Percentiles rank a stretch among this genome's conserved stretches.
Evolutionary conservation across 371 early-diverging fungal genomes (phyloP).

Genomic region (Globomyces sp.): DNA sequence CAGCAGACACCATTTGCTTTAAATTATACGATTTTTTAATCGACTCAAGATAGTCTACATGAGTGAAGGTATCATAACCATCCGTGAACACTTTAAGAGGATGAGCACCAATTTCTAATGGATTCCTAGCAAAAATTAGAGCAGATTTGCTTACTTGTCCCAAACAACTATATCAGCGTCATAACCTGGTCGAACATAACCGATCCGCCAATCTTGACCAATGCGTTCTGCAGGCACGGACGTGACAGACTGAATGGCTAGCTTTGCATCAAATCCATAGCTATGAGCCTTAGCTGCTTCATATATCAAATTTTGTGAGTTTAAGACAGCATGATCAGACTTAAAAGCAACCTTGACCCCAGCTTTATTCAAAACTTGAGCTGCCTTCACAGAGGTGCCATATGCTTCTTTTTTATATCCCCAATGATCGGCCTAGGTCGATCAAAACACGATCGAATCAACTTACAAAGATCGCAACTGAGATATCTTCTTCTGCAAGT

Average conservation of each 20-base stretch:
- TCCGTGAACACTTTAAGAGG: conserved; percentile 75
- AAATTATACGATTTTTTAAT: background rate
- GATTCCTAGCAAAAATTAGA: conserved; percentile 33
- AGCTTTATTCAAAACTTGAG: conserved; percentile 63
- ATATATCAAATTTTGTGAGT: conserved; percentile 68
- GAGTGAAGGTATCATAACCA: conserved; percentile 49
- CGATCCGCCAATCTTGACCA: conserved; percentile 69
- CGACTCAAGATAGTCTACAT: conserved; percentile 6
- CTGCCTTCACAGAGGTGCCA: conserved; percentile 62
- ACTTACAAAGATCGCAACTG: conserved; percentile 54
- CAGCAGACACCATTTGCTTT: background rate
- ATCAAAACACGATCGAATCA: too few relatives aligned
- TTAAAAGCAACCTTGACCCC: conserved; percentile 81
- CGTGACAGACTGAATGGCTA: conserved; percentile 68
- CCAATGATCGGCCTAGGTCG: conserved; percentile 52
- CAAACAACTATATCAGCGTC: conserved; percentile 78
- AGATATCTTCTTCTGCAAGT: conserved; percentile 62
- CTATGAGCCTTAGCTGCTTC: conserved; percentile 78
- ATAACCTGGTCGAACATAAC: conserved; percentile 63
- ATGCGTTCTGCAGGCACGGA: conserved; percentile 73
- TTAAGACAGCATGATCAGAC: conserved; percentile 78
- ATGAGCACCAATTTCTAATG: conserved; percentile 70
- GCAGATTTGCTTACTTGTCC: conserved; percentile 21
- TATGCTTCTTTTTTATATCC: conserved; percentile 78
- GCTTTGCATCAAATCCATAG: conserved; percentile 68